A percentile compares a stretch with the other conserved stretches of the same genome.
Evolutionary conservation across 2,329 filamentous ascomycete species (phyloP).

Genomic region (Fusarium sp.): DNA sequence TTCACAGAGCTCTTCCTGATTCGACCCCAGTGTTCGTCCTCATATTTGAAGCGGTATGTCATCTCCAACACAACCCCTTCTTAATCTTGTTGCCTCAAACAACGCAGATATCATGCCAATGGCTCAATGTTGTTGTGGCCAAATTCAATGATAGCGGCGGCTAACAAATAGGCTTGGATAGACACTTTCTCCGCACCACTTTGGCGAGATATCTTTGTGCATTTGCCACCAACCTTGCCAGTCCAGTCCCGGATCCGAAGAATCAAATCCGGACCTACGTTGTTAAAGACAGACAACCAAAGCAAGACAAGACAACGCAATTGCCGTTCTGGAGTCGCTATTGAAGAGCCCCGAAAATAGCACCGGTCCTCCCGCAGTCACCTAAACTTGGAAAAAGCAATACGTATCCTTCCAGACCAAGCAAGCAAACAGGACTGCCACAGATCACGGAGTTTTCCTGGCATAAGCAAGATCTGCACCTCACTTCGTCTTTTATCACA

Average conservation of each 20-base stretch:
- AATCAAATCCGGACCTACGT: conserved; percentile 31
- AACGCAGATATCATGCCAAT: conserved; percentile 1
- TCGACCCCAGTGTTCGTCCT: conserved; percentile 25
- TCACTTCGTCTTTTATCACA: conserved; percentile 13
- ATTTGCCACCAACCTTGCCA: conserved; percentile 39
- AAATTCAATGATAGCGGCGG: not conserved
- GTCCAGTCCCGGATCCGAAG: conserved; percentile 41
- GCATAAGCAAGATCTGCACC: conserved; percentile 32
- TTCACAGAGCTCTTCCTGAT: conserved; percentile 1
- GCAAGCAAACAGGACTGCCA: conserved; percentile 9
- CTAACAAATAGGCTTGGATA: conserved; percentile 22
- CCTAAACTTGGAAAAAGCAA: conserved; percentile 17
- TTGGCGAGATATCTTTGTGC: conserved; percentile 22
- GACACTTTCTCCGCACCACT: conserved; percentile 38
- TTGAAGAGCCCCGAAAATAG: conserved; percentile 46
- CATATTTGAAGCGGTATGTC: conserved; percentile 37
- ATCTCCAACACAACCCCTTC: not conserved
- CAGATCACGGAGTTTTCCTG: conserved; percentile 32
- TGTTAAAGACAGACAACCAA: conserved; percentile 2
- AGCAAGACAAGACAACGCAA: not conserved
- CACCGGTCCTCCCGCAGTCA: conserved; percentile 42
- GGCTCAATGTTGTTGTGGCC: not conserved
- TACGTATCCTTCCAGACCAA: conserved; percentile 11
- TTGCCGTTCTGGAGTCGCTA: conserved; percentile 49
- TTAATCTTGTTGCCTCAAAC: not conserved